These are phyloP conservation scores for Maudiozyma pseudohumilis DNA, from an alignment of 805 yeast genomes.

Conservation along the genomic window DNA sequence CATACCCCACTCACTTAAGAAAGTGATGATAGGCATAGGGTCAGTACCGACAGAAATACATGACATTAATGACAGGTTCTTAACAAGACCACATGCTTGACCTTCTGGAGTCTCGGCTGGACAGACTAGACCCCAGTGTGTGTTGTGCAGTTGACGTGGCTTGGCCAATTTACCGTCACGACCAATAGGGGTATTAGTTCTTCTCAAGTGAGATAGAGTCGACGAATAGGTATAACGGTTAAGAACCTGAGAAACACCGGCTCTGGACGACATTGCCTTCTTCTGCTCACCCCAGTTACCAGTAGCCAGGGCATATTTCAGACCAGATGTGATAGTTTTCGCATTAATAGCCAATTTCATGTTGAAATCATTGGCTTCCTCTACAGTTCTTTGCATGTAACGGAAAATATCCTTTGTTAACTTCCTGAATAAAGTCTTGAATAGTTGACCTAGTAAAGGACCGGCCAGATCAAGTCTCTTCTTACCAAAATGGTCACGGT, in stretches of 20 bases:
- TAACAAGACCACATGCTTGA: constrained; percentile 98
- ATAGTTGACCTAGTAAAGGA: constrained; percentile 89
- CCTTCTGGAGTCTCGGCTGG: constrained; percentile 99
- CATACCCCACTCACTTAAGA: constrained; percentile 98
- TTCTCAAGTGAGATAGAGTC: constrained; percentile 95
- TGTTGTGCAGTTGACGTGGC: constrained; percentile 97
- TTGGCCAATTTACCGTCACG: constrained; percentile 98
- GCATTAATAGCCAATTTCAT: constrained; percentile 94
- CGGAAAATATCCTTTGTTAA: constrained; percentile 93
- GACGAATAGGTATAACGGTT: constrained; percentile 97
- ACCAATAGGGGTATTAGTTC: constrained; percentile 98
- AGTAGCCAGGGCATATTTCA: constrained; percentile 94
- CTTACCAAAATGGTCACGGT: constrained; percentile 98
- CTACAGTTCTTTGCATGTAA: constrained; percentile 98
- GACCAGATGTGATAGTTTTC: constrained; percentile 92
- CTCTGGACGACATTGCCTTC: constrained; percentile 97
- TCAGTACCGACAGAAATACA: constrained; percentile 97
- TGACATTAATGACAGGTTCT: constrained; percentile 91
- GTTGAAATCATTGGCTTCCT: constrained; percentile 93
- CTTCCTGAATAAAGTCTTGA: constrained; percentile 88
- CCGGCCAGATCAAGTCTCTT: constrained; percentile 98
- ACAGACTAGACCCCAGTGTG: constrained; percentile 99
- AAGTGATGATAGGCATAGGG: constrained; percentile 87
- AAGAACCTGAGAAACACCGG: constrained; percentile 98
- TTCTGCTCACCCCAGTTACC: constrained; percentile 99